Evolutionary conservation across 495 filamentous ascomycete genomes (phyloP).

Genomic region (Rhizodiscina lignyota): DNA sequence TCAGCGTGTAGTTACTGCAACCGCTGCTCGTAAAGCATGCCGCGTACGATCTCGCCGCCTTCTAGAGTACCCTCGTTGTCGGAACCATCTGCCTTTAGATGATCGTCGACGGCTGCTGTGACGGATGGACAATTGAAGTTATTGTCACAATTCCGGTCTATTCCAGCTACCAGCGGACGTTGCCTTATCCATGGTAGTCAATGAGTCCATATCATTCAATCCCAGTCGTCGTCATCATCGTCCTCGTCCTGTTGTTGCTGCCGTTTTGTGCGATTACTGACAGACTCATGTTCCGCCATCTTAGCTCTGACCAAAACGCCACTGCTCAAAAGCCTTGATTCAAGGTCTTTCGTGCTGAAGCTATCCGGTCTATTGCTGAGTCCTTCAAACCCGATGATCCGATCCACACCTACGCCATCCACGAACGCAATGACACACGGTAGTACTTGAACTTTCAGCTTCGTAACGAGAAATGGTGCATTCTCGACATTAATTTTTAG

Average conservation of each 20-base stretch:
- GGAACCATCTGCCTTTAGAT: too few relatives aligned
- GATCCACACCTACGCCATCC: constrained; percentile 47
- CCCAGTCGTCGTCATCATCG: constrained; percentile 53
- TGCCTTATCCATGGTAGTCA: too few relatives aligned
- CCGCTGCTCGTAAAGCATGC: too few relatives aligned
- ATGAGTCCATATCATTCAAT: too few relatives aligned
- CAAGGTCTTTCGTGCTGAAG: constrained; percentile 47
- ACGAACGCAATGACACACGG: constrained; percentile 63
- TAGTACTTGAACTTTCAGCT: constrained; percentile 49
- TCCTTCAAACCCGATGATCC: constrained; percentile 63
- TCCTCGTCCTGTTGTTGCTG: constrained; percentile 19
- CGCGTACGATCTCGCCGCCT: too few relatives aligned
- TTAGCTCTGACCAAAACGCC: constrained; percentile 43
- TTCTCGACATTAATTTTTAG: constrained; percentile 54
- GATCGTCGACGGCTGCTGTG: too few relatives aligned
- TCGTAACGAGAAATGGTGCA: constrained; percentile 56
- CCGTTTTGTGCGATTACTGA: constrained; percentile 18
- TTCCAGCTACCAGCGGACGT: too few relatives aligned
- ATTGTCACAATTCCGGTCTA: too few relatives aligned
- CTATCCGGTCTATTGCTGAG: constrained; percentile 45
- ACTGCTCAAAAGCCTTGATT: constrained; percentile 40
- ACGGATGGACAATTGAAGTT: too few relatives aligned
- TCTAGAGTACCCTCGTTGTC: too few relatives aligned
- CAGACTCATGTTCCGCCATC: constrained; percentile 19
- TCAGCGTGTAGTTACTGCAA: too few relatives aligned